These are phyloP conservation scores for Bipolaris cookei DNA, from an alignment of 2,329 filamentous ascomycete genomes.

Conservation along the genomic window DNA sequence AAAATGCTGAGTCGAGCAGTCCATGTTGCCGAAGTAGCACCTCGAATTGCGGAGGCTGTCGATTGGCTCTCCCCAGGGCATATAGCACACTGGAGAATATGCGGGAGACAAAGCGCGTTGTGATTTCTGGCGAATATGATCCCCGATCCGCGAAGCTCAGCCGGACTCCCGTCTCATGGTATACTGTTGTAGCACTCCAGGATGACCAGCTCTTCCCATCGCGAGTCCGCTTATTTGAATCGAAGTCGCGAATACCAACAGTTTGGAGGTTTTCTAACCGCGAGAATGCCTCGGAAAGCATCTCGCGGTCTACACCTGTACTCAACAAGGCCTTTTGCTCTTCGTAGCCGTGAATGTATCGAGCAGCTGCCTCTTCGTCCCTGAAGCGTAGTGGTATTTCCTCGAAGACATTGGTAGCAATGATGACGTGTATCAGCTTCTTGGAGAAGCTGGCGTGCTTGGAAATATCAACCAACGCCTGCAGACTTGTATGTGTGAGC, in stretches of 20 bases:
- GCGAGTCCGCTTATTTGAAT: constrained; percentile 57
- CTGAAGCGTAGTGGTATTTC: constrained; percentile 22
- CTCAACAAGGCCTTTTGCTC: constrained; percentile 38
- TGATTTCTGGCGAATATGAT: constrained; percentile 7
- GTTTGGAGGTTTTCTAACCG: constrained; percentile 62
- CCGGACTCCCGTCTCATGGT: constrained; percentile 44
- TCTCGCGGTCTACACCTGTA: constrained; percentile 58
- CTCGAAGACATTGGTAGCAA: constrained; percentile 52
- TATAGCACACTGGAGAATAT: constrained; percentile 30
- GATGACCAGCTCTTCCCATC: constrained; percentile 62
- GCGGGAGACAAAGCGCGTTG: constrained; percentile 20
- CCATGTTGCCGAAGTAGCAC: constrained; percentile 53
- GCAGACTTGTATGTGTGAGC: constrained; percentile 63
- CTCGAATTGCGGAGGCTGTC: constrained; percentile 55
- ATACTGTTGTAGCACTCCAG: constrained; percentile 58
- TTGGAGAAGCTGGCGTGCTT: constrained; percentile 47
- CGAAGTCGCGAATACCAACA: constrained; percentile 66
- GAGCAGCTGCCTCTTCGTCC: constrained; percentile 17
- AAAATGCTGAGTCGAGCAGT: constrained; percentile 53
- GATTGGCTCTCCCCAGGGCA: constrained; percentile 40
- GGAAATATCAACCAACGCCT: constrained; percentile 56
- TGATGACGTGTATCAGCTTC: constrained; percentile 58
- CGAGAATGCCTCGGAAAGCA: constrained; percentile 64
- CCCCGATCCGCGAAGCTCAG: constrained; percentile 19
- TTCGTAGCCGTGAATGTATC: constrained; percentile 29